Percentiles rank a stretch among this genome's conserved stretches.
Evolutionary conservation across 345 rosid genomes (phyloP).

Genomic region (Fremontodendron californicum): DNA sequence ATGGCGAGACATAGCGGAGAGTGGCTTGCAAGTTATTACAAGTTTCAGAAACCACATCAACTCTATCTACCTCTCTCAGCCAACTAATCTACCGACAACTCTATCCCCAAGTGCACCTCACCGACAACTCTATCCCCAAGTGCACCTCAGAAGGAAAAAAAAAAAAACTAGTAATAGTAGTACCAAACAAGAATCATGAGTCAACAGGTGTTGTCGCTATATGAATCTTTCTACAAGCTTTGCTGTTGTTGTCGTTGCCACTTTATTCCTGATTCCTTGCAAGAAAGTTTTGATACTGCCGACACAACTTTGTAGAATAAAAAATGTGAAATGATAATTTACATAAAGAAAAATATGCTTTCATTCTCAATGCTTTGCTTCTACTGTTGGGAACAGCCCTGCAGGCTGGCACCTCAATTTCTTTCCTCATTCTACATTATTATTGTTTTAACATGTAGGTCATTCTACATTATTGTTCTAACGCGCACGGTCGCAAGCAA

Average conservation of each 20-base stretch:
- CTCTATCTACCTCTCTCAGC: neutral
- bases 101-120: too few species aligned
- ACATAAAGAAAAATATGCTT: neutral
- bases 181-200: too few species aligned
- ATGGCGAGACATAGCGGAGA: neutral
- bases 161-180: too few species aligned
- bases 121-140: too few species aligned
- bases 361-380: neutral
- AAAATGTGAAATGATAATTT: neutral
- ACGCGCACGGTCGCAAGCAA: too few species aligned
- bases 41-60: neutral
- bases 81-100: neutral
- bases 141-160: too few species aligned
- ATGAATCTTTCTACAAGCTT: constrained; percentile 11
- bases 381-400: neutral
- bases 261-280: constrained; percentile 11
- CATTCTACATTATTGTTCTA: too few species aligned
- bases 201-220: too few species aligned
- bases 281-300: neutral
- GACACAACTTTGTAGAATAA: neutral
- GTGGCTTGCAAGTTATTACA: neutral
- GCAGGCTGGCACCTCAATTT: neutral
- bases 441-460: too few species aligned
- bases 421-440: neutral
- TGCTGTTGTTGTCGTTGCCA: constrained; percentile 7